Evolutionary conservation across 2,329 filamentous ascomycete genomes (phyloP), one percentile per base, ranked within the genome.

Genomic region (Colletotrichum gloeosporioides): DNA sequence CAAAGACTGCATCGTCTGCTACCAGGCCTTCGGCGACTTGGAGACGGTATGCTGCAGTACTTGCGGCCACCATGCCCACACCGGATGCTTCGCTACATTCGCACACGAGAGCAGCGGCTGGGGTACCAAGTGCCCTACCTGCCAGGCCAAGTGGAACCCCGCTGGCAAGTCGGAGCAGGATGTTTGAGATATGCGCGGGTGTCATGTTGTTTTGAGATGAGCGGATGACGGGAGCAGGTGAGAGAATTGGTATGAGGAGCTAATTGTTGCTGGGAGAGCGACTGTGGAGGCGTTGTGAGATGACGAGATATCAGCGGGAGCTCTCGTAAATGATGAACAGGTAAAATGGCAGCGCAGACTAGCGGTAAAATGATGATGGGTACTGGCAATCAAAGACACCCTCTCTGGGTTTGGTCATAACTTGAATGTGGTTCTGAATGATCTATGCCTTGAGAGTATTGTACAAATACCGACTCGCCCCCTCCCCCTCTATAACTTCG

Each of bases 51-150:
- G 59, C 29, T 73, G 77, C 61, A n/a, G 7, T 15, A 72, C 39
- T 15, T 77, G 77, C 25, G 77, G 77, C 25, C 63, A 74, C 22
- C 65, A 75, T 18, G 55, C 64, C 12, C 77, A 78, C 29, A 44
- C 53, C 13, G 25, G n/a, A 15, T 77, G 77, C 69, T 75, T 75
- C 66, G 16, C 22, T 22, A 27, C 49, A 6, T 78, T 64, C 36
- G 36, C 44, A 5, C 31, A 2, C 8, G 34, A 77, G 27, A 18
- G 34, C 4, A 63, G 49, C 7, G 61, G 66, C 22, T 77, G 66
- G 73, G 66, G 53, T 27, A 29, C 65, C 61, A 61, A 53, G 16
- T 77, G 76, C 25, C 25, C 62, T 32, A 67, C 67, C 31, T 77
- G 76, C 34, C 53, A 69, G 16, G 39, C 32, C 13, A 31, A 25